Evolutionary conservation across 257 asterid genomes (phyloP).

Genomic region (Solanum pennellii): DNA sequence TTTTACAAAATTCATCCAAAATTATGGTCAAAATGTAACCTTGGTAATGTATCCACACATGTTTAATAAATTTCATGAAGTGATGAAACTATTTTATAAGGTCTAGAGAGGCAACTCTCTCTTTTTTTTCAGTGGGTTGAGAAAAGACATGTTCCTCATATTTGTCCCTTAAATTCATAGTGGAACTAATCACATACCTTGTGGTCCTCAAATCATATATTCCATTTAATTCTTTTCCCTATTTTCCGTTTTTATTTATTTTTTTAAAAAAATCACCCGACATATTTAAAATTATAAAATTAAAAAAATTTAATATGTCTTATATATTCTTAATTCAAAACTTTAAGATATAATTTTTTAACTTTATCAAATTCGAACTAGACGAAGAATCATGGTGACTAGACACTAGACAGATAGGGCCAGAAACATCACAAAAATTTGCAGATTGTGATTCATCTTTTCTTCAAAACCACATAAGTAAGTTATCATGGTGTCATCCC

Average conservation of each 20-base stretch:
- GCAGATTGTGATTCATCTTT: not conserved
- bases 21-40: not conserved
- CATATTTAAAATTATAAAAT: not conserved
- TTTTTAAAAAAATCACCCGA: accelerated
- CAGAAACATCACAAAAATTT: not conserved
- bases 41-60: not conserved
- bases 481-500: not conserved
- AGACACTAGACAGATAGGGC: not conserved
- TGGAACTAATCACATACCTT: not conserved
- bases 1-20: not conserved
- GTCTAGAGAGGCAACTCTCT: not conserved
- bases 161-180: not conserved
- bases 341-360: too few relatives aligned
- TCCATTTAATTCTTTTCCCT: not conserved
- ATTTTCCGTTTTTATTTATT: accelerated
- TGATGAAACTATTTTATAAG: not conserved
- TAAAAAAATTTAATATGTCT: too few relatives aligned
- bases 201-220: not conserved
- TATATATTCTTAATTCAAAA: too few relatives aligned
- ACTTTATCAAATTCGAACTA: too few relatives aligned
- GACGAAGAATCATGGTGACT: not conserved
- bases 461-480: not conserved
- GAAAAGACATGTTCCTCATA: not conserved
- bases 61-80: not conserved
- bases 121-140: not conserved